These are phyloP conservation scores for Eucalyptus rudis DNA, from an alignment of 345 rosid genomes.

Conservation along the genomic window DNA sequence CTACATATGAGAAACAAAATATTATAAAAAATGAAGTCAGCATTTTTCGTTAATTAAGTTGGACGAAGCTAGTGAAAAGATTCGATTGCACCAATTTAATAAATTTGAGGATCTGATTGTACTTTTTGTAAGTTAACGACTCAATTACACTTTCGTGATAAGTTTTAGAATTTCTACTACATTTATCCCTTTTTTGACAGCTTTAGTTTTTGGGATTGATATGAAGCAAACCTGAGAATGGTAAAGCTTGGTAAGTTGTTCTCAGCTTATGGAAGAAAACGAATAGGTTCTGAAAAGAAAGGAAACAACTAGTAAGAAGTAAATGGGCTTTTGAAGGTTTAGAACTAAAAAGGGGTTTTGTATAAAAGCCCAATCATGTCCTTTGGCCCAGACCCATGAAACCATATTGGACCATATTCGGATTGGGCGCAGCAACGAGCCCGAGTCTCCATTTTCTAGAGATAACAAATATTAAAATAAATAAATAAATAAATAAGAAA, in stretches of 20 bases:
- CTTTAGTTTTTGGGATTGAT: neutral
- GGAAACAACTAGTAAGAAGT: neutral
- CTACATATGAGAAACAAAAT: too few relatives aligned
- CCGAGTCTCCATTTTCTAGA: too few relatives aligned
- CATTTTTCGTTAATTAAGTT: accelerated
- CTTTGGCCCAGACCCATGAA: neutral
- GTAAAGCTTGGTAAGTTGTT: neutral
- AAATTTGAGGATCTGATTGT: accelerated
- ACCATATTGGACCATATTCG: neutral
- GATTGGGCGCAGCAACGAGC: neutral
- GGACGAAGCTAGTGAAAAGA: accelerated
- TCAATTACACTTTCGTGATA: too few relatives aligned
- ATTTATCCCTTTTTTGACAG: neutral
- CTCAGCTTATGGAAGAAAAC: neutral
- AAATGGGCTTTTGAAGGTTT: too few relatives aligned
- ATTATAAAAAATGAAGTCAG: too few relatives aligned
- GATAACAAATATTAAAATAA: too few relatives aligned
- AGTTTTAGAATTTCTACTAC: accelerated
- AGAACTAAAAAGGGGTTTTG: neutral
- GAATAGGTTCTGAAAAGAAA: neutral
- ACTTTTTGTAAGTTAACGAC: too few relatives aligned
- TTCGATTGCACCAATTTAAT: too few relatives aligned
- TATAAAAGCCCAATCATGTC: neutral
- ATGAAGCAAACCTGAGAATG: neutral
- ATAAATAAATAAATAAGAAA: too few relatives aligned